Conservation (phyloP, 116 monocot species). For the Zostera marina region DNA sequence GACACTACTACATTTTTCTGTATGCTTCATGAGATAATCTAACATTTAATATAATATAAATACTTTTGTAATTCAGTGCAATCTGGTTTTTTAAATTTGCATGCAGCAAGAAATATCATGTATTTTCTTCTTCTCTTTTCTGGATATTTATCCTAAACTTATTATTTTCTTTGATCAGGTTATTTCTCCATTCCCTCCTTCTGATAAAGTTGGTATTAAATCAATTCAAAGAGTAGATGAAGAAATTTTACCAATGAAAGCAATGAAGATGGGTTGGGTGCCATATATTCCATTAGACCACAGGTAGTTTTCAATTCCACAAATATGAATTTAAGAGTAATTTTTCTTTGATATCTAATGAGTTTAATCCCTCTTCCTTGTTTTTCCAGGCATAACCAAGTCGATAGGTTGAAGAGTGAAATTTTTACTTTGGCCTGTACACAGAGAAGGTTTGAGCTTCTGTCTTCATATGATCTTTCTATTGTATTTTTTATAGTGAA, state of each 20-base stretch:
- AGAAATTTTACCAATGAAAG: slow-evolving; percentile 87
- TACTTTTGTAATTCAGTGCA: no score
- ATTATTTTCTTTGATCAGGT: slow-evolving; percentile 26
- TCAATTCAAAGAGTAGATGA: slow-evolving; percentile 76
- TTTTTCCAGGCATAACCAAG: slow-evolving; percentile 38
- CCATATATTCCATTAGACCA: slow-evolving; percentile 75
- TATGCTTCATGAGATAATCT: no score
- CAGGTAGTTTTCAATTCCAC: slow-evolving; percentile 19
- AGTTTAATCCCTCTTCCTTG: background rate
- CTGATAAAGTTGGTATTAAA: slow-evolving; percentile 86
- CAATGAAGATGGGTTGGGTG: slow-evolving; percentile 93
- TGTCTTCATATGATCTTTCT: background rate
- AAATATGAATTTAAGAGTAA: background rate
- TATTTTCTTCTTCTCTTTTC: background rate
- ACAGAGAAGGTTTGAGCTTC: slow-evolving; percentile 56
- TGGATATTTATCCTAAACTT: background rate
- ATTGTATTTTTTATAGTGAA: background rate
- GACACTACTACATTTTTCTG: no score
- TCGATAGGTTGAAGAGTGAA: slow-evolving; percentile 62
- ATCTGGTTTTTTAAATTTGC: no score
- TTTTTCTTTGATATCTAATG: background rate
- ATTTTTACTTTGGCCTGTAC: slow-evolving; percentile 85
- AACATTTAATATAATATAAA: no score
- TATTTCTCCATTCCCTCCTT: slow-evolving; percentile 78
- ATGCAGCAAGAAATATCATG: no score